phyloP scores from a whole-genome alignment of 208 protist species.

The Tetramitus jugosus region DNA sequence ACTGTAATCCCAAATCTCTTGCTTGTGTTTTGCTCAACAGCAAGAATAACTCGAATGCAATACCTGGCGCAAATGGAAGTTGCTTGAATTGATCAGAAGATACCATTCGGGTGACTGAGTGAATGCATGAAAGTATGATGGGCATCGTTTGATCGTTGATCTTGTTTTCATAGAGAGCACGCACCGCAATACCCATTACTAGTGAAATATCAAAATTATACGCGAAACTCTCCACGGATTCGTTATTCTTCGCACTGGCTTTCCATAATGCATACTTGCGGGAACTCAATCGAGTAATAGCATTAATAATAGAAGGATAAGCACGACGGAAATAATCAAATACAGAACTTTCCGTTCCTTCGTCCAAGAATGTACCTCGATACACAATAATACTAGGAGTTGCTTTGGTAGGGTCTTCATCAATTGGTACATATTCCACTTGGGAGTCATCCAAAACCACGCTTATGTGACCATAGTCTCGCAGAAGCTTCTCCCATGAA shows the following conservation, averaged over 20 bases:
- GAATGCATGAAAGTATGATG: not conserved
- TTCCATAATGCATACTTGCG: too few species aligned
- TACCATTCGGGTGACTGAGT: not conserved
- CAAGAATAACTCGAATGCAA: not conserved
- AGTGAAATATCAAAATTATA: not conserved
- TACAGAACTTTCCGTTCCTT: not conserved
- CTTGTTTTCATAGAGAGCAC: not conserved
- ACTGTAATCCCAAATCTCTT: not conserved
- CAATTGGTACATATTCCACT: too few species aligned
- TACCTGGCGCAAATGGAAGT: not conserved
- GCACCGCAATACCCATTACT: not conserved
- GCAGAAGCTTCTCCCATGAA: not conserved
- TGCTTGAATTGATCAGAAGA: not conserved
- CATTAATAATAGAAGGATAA: constrained; percentile 9
- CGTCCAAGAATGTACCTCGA: not conserved
- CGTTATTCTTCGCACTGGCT: too few species aligned
- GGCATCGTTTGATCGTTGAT: not conserved
- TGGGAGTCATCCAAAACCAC: too few species aligned
- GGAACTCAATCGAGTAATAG: not conserved
- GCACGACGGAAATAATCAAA: not conserved
- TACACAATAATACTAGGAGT: not conserved
- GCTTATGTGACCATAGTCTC: not conserved
- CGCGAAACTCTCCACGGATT: not conserved
- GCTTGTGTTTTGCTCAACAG: constrained; percentile 10
- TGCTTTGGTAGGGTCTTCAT: not conserved